These are phyloP conservation scores for Rusavskia elegans DNA, from an alignment of 495 filamentous ascomycete genomes.

Conservation along the genomic window DNA sequence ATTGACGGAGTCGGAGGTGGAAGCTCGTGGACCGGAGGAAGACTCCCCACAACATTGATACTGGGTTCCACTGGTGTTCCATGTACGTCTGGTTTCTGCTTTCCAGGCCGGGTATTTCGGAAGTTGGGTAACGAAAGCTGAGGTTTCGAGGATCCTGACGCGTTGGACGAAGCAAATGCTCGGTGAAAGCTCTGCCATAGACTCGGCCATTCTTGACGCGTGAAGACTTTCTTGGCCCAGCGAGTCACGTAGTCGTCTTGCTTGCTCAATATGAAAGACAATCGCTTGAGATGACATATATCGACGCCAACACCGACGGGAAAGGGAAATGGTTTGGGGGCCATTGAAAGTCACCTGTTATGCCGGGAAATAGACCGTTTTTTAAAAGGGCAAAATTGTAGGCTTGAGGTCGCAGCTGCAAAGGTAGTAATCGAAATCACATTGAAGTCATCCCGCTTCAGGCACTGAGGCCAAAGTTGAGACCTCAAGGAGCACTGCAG, in stretches of 20 bases:
- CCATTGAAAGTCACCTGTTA: conserved; percentile 5
- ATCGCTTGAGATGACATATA: conserved; percentile 32
- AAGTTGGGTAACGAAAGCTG: not conserved
- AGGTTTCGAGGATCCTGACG: not conserved
- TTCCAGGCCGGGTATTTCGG: not conserved
- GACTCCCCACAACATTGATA: no score
- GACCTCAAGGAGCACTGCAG: no score
- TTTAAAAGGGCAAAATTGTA: no score
- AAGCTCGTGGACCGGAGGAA: not conserved
- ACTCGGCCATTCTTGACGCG: conserved; percentile 19
- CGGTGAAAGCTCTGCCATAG: not conserved
- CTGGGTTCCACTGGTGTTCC: no score
- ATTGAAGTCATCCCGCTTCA: no score
- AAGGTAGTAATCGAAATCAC: no score
- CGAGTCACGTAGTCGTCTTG: conserved; percentile 6
- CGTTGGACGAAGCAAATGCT: not conserved
- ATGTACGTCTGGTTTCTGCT: no score
- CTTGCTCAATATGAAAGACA: conserved; percentile 19
- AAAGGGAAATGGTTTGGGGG: conserved; percentile 27
- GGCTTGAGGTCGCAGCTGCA: no score
- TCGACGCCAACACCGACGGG: conserved; percentile 38
- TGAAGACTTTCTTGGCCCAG: conserved; percentile 28
- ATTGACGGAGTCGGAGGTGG: not conserved
- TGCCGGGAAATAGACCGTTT: not conserved
- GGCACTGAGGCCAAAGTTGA: no score